These are phyloP conservation scores for Juncus effusus DNA, from an alignment of 176 grass and related monocot genomes.

Conservation along the genomic window DNA sequence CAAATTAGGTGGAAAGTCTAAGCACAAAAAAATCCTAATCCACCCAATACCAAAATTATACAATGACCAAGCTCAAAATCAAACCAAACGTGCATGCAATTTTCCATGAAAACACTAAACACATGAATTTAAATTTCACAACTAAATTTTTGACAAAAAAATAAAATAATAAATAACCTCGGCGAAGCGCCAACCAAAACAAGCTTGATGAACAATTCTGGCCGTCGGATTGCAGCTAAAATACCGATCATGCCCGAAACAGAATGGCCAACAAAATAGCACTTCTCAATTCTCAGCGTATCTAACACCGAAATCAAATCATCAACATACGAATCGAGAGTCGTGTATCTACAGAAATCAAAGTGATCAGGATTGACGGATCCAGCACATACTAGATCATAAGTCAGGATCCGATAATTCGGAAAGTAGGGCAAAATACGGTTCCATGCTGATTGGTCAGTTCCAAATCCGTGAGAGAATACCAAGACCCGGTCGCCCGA, in stretches of 20 bases:
- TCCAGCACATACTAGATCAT: conserved; percentile 93
- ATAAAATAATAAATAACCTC: conserved; percentile 34
- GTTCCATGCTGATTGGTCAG: conserved; percentile 95
- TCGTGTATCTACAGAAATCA: conserved; percentile 82
- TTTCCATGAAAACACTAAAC: too few species aligned
- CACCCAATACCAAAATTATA: not conserved
- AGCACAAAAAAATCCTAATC: not conserved
- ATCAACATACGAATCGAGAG: conserved; percentile 84
- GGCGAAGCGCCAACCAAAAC: conserved; percentile 84
- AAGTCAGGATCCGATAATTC: conserved; percentile 81
- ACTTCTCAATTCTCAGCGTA: conserved; percentile 55
- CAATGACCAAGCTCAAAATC: too few species aligned
- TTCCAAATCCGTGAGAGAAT: conserved; percentile 90
- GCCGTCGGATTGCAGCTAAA: conserved; percentile 73
- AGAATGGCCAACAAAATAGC: conserved; percentile 90
- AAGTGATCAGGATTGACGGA: conserved; percentile 96
- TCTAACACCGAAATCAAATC: conserved; percentile 81
- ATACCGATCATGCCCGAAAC: conserved; percentile 98
- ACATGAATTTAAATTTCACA: too few species aligned
- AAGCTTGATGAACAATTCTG: conserved; percentile 85
- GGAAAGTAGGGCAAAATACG: conserved; percentile 77
- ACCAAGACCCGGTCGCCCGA: conserved; percentile 69
- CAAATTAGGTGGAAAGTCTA: too few species aligned
- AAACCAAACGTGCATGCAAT: too few species aligned
- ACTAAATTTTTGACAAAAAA: too few species aligned